Percentiles rank a stretch among this genome's conserved stretches.
phyloP scores from a whole-genome alignment of 306 rosid species.

The Cyamopsis tetragonoloba region DNA sequence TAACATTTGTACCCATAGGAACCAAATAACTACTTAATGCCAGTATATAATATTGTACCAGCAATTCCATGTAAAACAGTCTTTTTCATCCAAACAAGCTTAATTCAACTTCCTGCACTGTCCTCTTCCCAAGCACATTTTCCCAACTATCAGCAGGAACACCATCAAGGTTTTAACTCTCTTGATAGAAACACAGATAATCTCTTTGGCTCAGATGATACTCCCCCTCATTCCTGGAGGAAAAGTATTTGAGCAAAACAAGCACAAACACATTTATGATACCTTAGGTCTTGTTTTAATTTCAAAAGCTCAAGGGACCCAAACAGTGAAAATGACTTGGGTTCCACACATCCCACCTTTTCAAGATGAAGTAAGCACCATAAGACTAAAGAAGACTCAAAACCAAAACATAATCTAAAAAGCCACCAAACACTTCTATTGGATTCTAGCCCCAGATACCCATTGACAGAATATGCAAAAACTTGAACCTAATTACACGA shows the following conservation, averaged over 20 bases:
- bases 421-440: neutral
- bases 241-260: neutral
- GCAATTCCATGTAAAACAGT: neutral
- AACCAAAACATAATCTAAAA: neutral
- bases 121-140: neutral
- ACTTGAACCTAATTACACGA: neutral
- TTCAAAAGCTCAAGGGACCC: constrained; percentile 10
- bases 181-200: neutral
- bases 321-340: neutral
- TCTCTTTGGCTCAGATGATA: neutral
- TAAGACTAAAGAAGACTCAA: neutral
- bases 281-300: neutral
- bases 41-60: neutral
- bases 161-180: neutral
- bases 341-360: neutral
- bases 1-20: neutral
- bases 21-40: neutral
- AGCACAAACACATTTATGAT: neutral
- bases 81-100: neutral
- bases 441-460: constrained; percentile 10
- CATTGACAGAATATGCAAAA: constrained; percentile 1
- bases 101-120: neutral
- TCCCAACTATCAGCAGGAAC: neutral
- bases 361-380: neutral
- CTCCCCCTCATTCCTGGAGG: neutral